Evolutionary conservation across 2,329 filamentous ascomycete genomes (phyloP).

Genomic region (Aspergillus hiratsukae): DNA sequence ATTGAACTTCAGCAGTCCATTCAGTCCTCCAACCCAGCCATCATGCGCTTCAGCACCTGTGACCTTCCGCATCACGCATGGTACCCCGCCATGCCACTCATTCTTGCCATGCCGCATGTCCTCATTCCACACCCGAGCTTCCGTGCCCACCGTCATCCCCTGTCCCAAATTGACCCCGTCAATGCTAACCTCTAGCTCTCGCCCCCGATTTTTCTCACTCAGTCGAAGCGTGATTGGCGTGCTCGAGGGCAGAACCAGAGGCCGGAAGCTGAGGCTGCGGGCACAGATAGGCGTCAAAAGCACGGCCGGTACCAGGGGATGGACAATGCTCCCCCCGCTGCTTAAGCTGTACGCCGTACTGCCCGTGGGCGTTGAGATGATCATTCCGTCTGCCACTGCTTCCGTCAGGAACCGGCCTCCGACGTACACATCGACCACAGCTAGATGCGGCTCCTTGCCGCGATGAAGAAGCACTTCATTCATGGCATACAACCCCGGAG

Average conservation of each 20-base stretch:
- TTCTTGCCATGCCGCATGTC: slow-evolving; percentile 56
- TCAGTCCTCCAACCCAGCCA: slow-evolving; percentile 93
- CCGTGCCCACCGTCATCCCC: slow-evolving; percentile 69
- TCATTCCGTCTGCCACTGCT: slow-evolving; percentile 90
- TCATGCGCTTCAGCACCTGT: slow-evolving; percentile 62
- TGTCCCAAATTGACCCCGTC: slow-evolving; percentile 65
- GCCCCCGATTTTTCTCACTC: slow-evolving; percentile 72
- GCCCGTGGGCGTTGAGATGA: slow-evolving; percentile 89
- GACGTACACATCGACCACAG: slow-evolving; percentile 86
- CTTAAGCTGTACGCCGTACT: slow-evolving; percentile 95
- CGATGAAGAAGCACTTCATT: slow-evolving; percentile 95
- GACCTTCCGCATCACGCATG: slow-evolving; percentile 73
- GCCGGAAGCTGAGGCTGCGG: slow-evolving; percentile 84
- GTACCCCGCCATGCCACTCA: slow-evolving; percentile 73
- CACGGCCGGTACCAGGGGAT: slow-evolving; percentile 83
- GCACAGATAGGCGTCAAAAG: slow-evolving; percentile 93
- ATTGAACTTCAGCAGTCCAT: slow-evolving; percentile 93
- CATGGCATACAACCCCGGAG: slow-evolving; percentile 63
- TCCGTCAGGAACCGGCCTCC: slow-evolving; percentile 87
- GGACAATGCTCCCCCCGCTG: slow-evolving; percentile 86
- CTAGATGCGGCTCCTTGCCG: slow-evolving; percentile 82
- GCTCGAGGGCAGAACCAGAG: slow-evolving; percentile 80
- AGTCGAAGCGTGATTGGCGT: slow-evolving; percentile 77
- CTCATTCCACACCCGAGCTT: slow-evolving; percentile 86
- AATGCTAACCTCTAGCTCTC: slow-evolving; percentile 73